Conservation (phyloP, 352 stramenopile genomes). For the Aphanomyces cochlioides region DNA sequence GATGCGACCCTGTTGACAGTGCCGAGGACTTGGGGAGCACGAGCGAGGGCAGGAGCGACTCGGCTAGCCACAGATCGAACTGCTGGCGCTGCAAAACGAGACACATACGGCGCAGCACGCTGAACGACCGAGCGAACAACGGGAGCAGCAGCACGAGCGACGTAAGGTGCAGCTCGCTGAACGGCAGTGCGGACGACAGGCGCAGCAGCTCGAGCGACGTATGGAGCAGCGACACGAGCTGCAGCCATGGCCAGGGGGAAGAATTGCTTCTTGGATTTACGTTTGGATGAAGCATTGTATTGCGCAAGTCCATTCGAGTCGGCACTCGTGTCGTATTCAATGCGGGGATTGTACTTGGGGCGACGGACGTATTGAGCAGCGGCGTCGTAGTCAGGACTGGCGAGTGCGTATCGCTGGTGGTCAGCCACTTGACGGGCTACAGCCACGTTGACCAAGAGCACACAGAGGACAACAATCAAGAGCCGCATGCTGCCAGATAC, state of each 20-base stretch:
- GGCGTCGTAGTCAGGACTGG: too few relatives aligned
- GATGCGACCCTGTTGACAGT: neutral
- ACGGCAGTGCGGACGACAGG: neutral
- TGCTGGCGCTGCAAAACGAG: neutral
- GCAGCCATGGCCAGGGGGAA: slow-evolving; percentile 5
- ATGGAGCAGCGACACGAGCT: neutral
- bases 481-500: too few relatives aligned
- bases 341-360: too few relatives aligned
- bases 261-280: neutral
- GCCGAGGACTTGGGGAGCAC: neutral
- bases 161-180: neutral
- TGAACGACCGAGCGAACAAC: slow-evolving; percentile 3
- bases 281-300: neutral
- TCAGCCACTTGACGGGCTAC: too few relatives aligned
- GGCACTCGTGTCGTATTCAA: too few relatives aligned
- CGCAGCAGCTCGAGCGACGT: neutral
- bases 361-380: too few relatives aligned
- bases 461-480: too few relatives aligned
- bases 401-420: too few relatives aligned
- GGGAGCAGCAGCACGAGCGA: neutral
- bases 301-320: too few relatives aligned
- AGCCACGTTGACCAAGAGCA: too few relatives aligned
- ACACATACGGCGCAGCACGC: neutral
- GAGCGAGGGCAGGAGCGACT: too few relatives aligned
- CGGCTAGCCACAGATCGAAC: too few relatives aligned